These are phyloP conservation scores for Hirsutella minnesotensis DNA, from an alignment of 2,329 filamentous ascomycete species.

Conservation along the genomic window DNA sequence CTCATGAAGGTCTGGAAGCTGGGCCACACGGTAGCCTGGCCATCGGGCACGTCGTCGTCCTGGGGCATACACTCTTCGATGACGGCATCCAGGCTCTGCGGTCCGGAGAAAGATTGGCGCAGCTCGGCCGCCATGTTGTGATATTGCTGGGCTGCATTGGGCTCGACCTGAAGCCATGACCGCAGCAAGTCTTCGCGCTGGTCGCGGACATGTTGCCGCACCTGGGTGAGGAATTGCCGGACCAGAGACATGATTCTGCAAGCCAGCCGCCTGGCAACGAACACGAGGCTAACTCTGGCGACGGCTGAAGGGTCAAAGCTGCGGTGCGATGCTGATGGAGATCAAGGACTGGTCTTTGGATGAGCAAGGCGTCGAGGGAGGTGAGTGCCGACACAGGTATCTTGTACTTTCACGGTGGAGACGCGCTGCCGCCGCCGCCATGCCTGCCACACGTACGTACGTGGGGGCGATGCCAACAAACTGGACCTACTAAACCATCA, in stretches of 20 bases:
- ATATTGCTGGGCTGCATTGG: conserved; percentile 56
- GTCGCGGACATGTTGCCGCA: conserved; percentile 42
- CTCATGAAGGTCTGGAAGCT: conserved; percentile 70
- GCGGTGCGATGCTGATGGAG: conserved; percentile 24
- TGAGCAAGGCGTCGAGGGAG: too few relatives aligned
- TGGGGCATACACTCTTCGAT: conserved; percentile 50
- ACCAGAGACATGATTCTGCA: conserved; percentile 44
- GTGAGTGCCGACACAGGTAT: too few relatives aligned
- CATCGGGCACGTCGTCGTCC: conserved; percentile 51
- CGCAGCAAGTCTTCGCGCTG: conserved; percentile 56
- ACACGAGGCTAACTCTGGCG: too few relatives aligned
- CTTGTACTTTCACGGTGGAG: too few relatives aligned
- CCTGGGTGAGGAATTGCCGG: conserved; percentile 54
- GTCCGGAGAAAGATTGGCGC: conserved; percentile 37
- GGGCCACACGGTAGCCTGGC: conserved; percentile 57
- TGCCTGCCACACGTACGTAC: too few relatives aligned
- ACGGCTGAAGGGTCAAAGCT: not conserved
- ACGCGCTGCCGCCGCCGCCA: too few relatives aligned
- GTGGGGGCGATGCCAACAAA: too few relatives aligned
- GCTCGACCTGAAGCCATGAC: conserved; percentile 64
- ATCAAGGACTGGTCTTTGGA: too few relatives aligned
- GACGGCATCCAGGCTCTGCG: conserved; percentile 46
- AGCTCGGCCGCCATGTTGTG: conserved; percentile 57
- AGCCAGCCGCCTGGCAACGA: not conserved
- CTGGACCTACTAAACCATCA: too few relatives aligned